Conservation (phyloP, 805 yeast species). For the Blastobotrys peoriensis region DNA sequence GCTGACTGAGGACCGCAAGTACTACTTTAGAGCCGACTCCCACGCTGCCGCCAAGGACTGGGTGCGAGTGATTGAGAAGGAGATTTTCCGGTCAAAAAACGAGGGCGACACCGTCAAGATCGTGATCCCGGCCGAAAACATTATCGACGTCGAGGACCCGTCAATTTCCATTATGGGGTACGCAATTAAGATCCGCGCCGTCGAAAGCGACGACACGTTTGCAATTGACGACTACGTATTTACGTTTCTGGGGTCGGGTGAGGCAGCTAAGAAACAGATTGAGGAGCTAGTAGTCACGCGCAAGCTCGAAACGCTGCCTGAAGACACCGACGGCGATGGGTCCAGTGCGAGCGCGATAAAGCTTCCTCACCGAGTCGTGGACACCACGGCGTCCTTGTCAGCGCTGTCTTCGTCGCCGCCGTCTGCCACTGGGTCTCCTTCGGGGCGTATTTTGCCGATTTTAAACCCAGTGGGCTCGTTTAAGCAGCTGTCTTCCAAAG, state of each 20-base stretch:
- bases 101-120: slow-evolving; percentile 66
- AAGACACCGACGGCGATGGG: not conserved
- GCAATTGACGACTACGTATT: slow-evolving; percentile 66
- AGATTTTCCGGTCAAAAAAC: slow-evolving; percentile 68
- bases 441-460: not conserved
- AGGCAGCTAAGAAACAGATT: slow-evolving; percentile 25
- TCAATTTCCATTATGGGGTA: slow-evolving; percentile 50
- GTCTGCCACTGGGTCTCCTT: not conserved
- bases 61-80: slow-evolving; percentile 68
- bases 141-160: slow-evolving; percentile 55
- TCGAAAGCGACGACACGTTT: slow-evolving; percentile 47
- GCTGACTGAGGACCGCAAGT: slow-evolving; percentile 49
- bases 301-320: slow-evolving; percentile 9
- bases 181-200: slow-evolving; percentile 54
- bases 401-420: not conserved
- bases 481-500: not conserved
- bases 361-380: slow-evolving; percentile 3
- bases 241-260: slow-evolving; percentile 46
- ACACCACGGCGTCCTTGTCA: slow-evolving; percentile 7
- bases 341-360: not conserved
- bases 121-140: slow-evolving; percentile 66
- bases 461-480: not conserved
- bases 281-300: slow-evolving; percentile 6
- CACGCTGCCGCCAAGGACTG: slow-evolving; percentile 69
- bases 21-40: slow-evolving; percentile 69